Evolutionary conservation across 2,329 filamentous ascomycete genomes (phyloP), one percentile per base, ranked within the genome.

Genomic region (Colletotrichum orbiculare): DNA sequence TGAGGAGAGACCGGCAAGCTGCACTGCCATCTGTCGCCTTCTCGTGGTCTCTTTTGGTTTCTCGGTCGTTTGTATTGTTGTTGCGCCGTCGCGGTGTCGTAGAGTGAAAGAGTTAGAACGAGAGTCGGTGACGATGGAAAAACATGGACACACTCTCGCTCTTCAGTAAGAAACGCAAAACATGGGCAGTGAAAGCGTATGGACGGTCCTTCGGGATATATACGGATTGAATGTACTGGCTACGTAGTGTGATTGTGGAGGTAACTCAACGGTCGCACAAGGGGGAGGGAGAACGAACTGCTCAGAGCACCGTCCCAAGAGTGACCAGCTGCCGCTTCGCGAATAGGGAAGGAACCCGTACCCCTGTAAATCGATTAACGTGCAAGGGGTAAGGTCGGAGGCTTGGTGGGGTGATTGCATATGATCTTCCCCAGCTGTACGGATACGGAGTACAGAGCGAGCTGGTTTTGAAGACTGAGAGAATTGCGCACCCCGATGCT

Each of bases 1-100:
- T 43, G 54, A 54, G 42, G 45, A 58, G 61, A 52, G 61, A 55
- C 53, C 59, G 54, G 62, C 58, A 66, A 59, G 61, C 65, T 66
- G 45, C 61, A 57, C 58, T 59, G 65, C 67, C 65, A 69, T 69
- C 61, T 62, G 67, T 66, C 52, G 47, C 49, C 48, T 25, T 25
- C 25, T 25, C 25, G 25, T 25, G 50, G 15, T 47, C 45, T 57
- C 37, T 42, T 49, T 34, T 42, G 54, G 25, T 25, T 25, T 25
- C 25, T 25, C 25, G 25, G 4, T 25, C 25, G 25, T 5, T 54
- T 15, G 64, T 63, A 46, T 58, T n/a, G 58, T 49, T 57, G 42
- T 47, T 42, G 63, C 53, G 46, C 52, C 25, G 58, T 63, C 37
- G 47, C 57, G 42, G 37, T 25, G 48, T 63, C 37, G 63, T 63